These are phyloP conservation scores for Sporobolomyces pararoseus DNA, from an alignment of 768 basidiomycete genomes.

Conservation along the genomic window DNA sequence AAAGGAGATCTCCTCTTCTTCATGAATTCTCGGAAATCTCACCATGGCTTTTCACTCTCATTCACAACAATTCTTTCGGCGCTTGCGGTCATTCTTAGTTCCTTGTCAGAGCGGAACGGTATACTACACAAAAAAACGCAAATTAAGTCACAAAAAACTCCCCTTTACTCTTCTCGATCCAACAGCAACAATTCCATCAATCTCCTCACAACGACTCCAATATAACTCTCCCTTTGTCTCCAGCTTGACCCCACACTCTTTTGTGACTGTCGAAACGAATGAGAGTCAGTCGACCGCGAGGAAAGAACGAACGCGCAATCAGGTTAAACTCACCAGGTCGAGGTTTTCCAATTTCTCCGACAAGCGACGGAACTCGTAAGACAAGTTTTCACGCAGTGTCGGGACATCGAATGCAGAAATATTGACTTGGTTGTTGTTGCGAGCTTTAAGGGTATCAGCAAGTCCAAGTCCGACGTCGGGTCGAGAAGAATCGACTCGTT, in stretches of 20 bases:
- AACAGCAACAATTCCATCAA: conserved; percentile 25
- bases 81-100: too few species aligned
- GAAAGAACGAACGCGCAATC: conserved; percentile 1
- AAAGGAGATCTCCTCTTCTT: too few species aligned
- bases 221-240: conserved; percentile 63
- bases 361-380: conserved; percentile 56
- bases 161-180: background rate
- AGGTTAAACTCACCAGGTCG: conserved; percentile 55
- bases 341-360: conserved; percentile 60
- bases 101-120: too few species aligned
- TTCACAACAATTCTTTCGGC: too few species aligned
- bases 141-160: background rate
- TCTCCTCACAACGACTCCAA: conserved; percentile 70
- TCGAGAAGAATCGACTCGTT: conserved; percentile 48
- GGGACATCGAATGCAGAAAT: conserved; percentile 30
- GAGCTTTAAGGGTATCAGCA: conserved; percentile 30
- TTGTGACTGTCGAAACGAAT: conserved; percentile 36
- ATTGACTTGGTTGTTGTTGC: background rate
- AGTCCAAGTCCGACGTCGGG: conserved; percentile 40
- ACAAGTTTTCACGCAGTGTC: conserved; percentile 47
- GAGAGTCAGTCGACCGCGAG: background rate
- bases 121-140: background rate
- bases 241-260: conserved; percentile 56
- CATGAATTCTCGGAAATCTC: too few species aligned
- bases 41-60: too few species aligned